Base-by-base conservation (phyloP, 202 grass and related monocot genomes). In the Cymbopogon flexuosus region DNA sequence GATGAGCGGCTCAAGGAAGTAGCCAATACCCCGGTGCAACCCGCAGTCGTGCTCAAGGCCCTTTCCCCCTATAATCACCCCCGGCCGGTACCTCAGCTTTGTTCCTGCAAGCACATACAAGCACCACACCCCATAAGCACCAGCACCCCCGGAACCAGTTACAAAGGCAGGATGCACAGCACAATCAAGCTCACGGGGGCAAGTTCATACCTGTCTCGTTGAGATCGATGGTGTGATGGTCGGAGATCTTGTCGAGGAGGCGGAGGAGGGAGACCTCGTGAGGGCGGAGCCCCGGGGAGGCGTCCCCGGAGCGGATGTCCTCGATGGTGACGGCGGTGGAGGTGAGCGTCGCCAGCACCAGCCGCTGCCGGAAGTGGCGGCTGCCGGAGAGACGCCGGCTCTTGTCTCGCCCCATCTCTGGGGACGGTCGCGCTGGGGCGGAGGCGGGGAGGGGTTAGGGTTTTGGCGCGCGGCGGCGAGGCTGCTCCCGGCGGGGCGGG, bases 251-350 rank as follows among this genome's bases (percentile, higher is more conserved):
- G 75, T 99, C 85, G 66, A 99, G 40, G 75, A 96, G 92, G 83
- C 77, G 96, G 60, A 99, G 84, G 36, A 98, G 84, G 52, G 96
- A 99, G 43, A 93, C 77, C 84, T 99, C 92, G 79, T 93, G 76
- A 29, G 90, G 60, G 52, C 88, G 83, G 51, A 96, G 96, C 10
- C 96, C 96, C 7, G 92, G 92, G 5, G 84, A 75, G 14, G 88
- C 78, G 64, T 89, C 88, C 51, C 79, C 88, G 29, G 96, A 84
- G 60, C 90, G 96, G 57, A 96, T 93, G 74, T 95, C 92, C 4
- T 85, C 90, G 63, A 99, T 83, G 61, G 88, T 83, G 75, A 99
- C 54, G 16, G 88, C 64, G 12, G 88, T 91, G 40, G 80, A 79
- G 35, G 90, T 82, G 23, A 96, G 90, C 66, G 90, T 93, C 39